Conservation (phyloP, 176 grass and related monocot species). For the Rhynchospora breviuscula region DNA sequence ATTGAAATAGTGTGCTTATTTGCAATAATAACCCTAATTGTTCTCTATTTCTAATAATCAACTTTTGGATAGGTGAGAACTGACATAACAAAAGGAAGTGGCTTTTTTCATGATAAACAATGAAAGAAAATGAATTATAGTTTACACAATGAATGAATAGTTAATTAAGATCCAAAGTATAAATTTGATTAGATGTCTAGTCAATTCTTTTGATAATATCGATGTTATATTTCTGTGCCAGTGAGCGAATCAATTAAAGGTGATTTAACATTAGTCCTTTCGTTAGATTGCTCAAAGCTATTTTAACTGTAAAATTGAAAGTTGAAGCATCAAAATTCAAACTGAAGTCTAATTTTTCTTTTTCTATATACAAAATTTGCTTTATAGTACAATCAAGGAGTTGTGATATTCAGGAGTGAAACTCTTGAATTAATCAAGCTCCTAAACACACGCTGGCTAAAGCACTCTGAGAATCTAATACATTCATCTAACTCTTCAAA, state of each 20-base stretch:
- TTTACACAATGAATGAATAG: background rate
- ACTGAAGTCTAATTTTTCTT: background rate
- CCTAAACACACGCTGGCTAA: slow-evolving; percentile 58
- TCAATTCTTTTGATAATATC: background rate
- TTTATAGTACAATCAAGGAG: slow-evolving; percentile 37
- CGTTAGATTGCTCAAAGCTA: background rate
- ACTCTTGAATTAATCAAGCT: slow-evolving; percentile 64
- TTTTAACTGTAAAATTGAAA: background rate
- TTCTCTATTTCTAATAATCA: background rate
- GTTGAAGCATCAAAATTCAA: background rate
- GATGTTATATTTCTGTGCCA: background rate
- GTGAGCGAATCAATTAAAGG: background rate
- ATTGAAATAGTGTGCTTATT: background rate
- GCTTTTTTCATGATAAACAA: background rate
- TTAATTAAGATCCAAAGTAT: background rate
- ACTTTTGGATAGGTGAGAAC: background rate
- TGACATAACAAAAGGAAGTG: background rate
- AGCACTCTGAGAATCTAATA: slow-evolving; percentile 43
- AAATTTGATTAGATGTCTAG: background rate
- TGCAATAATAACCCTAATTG: background rate
- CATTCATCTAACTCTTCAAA: slow-evolving; percentile 58
- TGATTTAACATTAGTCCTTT: background rate
- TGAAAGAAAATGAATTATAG: no score
- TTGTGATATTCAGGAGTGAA: slow-evolving; percentile 55
- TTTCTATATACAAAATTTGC: background rate